Base-by-base conservation (phyloP, 2,329 filamentous ascomycete genomes). In the Aspergillus viridinutans region DNA sequence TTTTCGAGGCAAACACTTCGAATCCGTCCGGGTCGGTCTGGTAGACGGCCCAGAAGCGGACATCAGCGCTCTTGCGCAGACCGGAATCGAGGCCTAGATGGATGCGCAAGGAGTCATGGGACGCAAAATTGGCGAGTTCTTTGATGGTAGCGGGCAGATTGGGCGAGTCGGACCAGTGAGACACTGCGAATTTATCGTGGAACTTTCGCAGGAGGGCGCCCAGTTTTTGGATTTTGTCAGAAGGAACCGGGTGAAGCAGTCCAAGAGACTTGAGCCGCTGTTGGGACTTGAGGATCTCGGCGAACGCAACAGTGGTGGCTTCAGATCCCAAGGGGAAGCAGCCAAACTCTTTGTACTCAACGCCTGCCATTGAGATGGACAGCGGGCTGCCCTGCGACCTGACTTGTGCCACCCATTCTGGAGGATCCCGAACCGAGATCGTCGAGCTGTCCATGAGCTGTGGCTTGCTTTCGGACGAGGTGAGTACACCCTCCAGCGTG, bases 311-410 rank as follows among this genome's bases (percentile, higher is more conserved):
- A 12, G 68, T 58, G 1, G 75, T 68, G 4, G 73, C 68, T 38
- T 79, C 73, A 3, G 77, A 72, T 1, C 79, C 78, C 1, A 81
- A 61, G 23, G 78, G 78, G 54, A 80, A 80, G 56, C 79, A 80
- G 20, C 78, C 78, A 29, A 79, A 66, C 14, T 67, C 60, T 38
- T 70, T 73, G 55, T 74, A 76, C 12, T 71, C 69, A n/a, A 68
- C 58, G 2, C 76, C 76, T 6, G 62, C 59, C 50, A 68, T 63
- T 2, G 77, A 76, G 14, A 71, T 63, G 1, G 74, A 77, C 25
- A 77, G 62, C 9, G 74, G 74, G 58, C 71, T 72, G 3, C 64
- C 68, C 29, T 68, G 64, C 1, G 71, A 67, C 45, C 66, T 72
- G 6, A 69, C 58, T 26, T 70, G 69, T 2, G 67, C 59, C 6